phyloP scores from a whole-genome alignment of 1,284 basidiomycete genomes.

The Somion occarium region DNA sequence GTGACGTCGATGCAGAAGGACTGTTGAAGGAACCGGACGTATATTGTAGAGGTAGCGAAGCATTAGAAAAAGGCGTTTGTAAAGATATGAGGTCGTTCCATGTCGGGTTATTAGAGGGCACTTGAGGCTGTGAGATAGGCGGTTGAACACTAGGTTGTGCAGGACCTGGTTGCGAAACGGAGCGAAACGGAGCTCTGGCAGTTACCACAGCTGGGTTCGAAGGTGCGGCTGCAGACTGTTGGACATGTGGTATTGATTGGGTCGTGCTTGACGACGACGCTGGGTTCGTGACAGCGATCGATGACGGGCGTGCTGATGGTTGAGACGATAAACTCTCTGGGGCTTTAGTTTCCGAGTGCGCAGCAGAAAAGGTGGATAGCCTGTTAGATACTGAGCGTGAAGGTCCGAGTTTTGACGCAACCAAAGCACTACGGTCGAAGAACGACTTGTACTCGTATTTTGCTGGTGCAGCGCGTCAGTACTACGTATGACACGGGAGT shows the following conservation, averaged over 20 bases:
- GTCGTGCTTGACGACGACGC: constrained; percentile 11
- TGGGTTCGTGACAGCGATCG: constrained; percentile 10
- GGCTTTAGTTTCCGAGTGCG: neutral
- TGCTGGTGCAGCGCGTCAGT: constrained; percentile 32
- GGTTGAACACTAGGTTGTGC: constrained; percentile 17
- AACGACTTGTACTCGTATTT: constrained; percentile 75
- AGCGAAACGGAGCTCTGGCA: constrained; percentile 15
- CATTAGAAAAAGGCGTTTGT: constrained; percentile 37
- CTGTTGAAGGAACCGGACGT: constrained; percentile 20
- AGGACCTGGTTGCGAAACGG: constrained; percentile 19
- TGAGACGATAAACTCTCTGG: neutral
- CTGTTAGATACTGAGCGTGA: constrained; percentile 32
- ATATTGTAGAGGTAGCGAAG: constrained; percentile 54
- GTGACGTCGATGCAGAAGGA: constrained; percentile 13
- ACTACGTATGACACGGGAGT: neutral
- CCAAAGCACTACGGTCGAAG: constrained; percentile 37
- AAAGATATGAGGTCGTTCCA: constrained; percentile 53
- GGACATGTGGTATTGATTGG: neutral
- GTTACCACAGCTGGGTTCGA: constrained; percentile 10
- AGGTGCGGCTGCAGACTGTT: constrained; percentile 4
- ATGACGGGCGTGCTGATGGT: constrained; percentile 15
- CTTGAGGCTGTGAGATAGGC: constrained; percentile 15
- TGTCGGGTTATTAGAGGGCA: constrained; percentile 28
- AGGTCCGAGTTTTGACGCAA: constrained; percentile 43
- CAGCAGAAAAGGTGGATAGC: constrained; percentile 4